Conservation (phyloP, 495 filamentous ascomycete species). For the Penicillium nucicola region DNA sequence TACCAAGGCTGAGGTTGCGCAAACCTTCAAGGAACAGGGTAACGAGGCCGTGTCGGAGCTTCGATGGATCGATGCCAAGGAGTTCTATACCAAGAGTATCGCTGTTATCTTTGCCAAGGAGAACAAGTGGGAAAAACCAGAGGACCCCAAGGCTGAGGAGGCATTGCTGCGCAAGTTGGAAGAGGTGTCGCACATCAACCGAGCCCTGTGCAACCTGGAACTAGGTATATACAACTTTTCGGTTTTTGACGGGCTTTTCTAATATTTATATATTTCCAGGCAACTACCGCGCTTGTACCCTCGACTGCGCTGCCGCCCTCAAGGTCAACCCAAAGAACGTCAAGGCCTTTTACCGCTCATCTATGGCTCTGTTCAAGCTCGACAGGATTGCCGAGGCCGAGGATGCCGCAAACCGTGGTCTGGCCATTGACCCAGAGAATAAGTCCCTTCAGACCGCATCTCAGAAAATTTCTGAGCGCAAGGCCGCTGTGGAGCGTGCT, state of each 20-base stretch:
- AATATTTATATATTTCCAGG: conserved; percentile 33
- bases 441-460: conserved; percentile 53
- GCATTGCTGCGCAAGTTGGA: conserved; percentile 57
- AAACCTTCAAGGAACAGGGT: conserved; percentile 80
- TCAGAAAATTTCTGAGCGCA: conserved; percentile 51
- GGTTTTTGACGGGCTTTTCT: conserved; percentile 1
- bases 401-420: conserved; percentile 68
- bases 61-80: conserved; percentile 78
- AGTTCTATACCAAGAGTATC: conserved; percentile 86
- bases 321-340: conserved; percentile 72
- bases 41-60: conserved; percentile 79
- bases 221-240: conserved; percentile 46
- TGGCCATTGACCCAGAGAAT: conserved; percentile 63
- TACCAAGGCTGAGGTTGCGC: conserved; percentile 72
- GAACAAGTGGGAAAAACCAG: conserved; percentile 48
- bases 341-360: conserved; percentile 86
- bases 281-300: conserved; percentile 80
- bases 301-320: conserved; percentile 78
- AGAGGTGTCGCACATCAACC: conserved; percentile 78
- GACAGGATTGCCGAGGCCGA: conserved; percentile 70
- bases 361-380: conserved; percentile 69
- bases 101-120: conserved; percentile 58
- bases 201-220: conserved; percentile 81
- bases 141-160: conserved; percentile 50
- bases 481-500: conserved; percentile 34